Evolutionary conservation across 768 basidiomycete species (phyloP).

Genomic region (Tricholoma bakamatsutake): DNA sequence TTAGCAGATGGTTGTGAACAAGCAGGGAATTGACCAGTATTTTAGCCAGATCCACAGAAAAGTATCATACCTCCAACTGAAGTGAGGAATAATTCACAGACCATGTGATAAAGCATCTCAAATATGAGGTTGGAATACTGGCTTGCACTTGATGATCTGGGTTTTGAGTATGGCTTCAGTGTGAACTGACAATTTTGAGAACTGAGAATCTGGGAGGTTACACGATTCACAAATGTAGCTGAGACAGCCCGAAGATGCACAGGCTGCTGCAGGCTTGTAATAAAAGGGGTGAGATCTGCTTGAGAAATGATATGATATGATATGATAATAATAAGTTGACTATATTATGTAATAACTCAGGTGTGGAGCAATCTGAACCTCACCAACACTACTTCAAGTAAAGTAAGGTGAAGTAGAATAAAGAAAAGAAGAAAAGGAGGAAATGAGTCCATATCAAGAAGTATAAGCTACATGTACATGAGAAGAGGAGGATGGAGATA

Average conservation of each 20-base stretch:
- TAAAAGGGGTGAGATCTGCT: conserved; percentile 81
- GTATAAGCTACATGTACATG: background rate
- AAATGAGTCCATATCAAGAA: background rate
- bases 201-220: conserved; percentile 22
- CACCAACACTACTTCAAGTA: background rate
- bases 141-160: conserved; percentile 57
- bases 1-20: conserved; percentile 45
- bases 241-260: conserved; percentile 32
- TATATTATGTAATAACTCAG: no score
- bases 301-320: background rate
- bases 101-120: conserved; percentile 61
- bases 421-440: background rate
- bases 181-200: conserved; percentile 37
- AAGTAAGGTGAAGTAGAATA: background rate
- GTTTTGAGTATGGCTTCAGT: conserved; percentile 60
- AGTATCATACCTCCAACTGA: background rate
- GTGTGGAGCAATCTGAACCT: background rate
- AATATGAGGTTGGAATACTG: conserved; percentile 48
- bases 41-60: conserved; percentile 31
- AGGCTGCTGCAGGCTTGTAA: conserved; percentile 35
- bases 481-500: background rate
- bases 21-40: conserved; percentile 60
- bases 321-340: no score
- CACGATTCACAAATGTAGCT: conserved; percentile 30
- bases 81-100: conserved; percentile 22